These are phyloP conservation scores for Trypanosoma boissoni DNA, from an alignment of 208 protist genomes.

Conservation along the genomic window DNA sequence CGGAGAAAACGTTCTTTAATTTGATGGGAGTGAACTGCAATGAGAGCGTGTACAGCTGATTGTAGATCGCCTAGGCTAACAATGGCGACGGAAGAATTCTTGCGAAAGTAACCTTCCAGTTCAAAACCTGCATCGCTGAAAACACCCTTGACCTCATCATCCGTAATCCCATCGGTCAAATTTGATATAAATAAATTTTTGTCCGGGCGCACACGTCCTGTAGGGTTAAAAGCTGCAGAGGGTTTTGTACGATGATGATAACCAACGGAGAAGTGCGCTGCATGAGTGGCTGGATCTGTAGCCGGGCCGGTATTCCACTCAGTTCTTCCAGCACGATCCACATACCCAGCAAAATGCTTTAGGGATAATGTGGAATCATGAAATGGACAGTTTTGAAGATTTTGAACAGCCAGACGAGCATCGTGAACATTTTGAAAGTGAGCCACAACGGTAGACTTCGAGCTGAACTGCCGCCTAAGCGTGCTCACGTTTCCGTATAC, in stretches of 20 bases:
- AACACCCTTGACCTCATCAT: slow-evolving; percentile 56
- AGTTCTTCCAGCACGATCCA: slow-evolving; percentile 44
- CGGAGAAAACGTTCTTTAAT: slow-evolving; percentile 64
- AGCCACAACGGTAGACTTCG: slow-evolving; percentile 68
- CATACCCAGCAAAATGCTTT: slow-evolving; percentile 74
- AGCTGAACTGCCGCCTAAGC: slow-evolving; percentile 73
- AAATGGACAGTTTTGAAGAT: slow-evolving; percentile 74
- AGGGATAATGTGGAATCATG: slow-evolving; percentile 51
- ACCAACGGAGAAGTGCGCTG: slow-evolving; percentile 56
- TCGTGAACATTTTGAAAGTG: slow-evolving; percentile 79
- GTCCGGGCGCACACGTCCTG: slow-evolving; percentile 56
- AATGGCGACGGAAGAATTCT: slow-evolving; percentile 54
- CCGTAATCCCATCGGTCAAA: slow-evolving; percentile 56
- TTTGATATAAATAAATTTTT: slow-evolving; percentile 83
- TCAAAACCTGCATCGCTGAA: slow-evolving; percentile 41
- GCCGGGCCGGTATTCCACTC: slow-evolving; percentile 79
- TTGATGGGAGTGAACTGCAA: slow-evolving; percentile 63
- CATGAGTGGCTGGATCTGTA: slow-evolving; percentile 63
- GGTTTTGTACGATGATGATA: slow-evolving; percentile 83
- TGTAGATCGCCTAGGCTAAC: slow-evolving; percentile 55
- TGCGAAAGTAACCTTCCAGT: slow-evolving; percentile 53
- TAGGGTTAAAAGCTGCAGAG: slow-evolving; percentile 60
- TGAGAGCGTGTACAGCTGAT: slow-evolving; percentile 66
- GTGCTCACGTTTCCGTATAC: slow-evolving; percentile 88
- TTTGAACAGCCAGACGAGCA: slow-evolving; percentile 58